A percentile compares a stretch with the other conserved stretches of the same genome.
These are phyloP conservation scores for Penicillium sp. DNA, from an alignment of 2,329 filamentous ascomycete genomes.

Conservation along the genomic window DNA sequence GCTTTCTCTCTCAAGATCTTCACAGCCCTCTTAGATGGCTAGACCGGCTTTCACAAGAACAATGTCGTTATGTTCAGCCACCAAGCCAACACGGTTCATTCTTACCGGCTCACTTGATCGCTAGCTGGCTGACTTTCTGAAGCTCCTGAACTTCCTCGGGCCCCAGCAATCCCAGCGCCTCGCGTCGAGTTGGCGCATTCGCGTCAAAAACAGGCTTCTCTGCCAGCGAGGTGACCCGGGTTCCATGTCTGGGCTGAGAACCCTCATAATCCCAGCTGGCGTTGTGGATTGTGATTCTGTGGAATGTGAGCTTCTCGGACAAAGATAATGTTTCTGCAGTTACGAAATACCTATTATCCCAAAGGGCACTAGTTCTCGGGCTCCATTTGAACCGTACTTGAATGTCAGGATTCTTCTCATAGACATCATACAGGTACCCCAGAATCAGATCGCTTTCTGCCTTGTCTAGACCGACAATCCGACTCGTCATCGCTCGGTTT, in stretches of 20 bases:
- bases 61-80: background rate
- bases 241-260: slow-evolving; percentile 68
- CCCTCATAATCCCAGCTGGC: slow-evolving; percentile 74
- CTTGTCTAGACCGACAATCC: slow-evolving; percentile 69
- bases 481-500: slow-evolving; percentile 67
- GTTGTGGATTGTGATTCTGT: slow-evolving; percentile 70
- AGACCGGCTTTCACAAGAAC: background rate
- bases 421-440: slow-evolving; percentile 67
- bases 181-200: slow-evolving; percentile 64
- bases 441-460: slow-evolving; percentile 69
- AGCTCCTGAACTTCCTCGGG: slow-evolving; percentile 50
- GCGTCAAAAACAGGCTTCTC: slow-evolving; percentile 71
- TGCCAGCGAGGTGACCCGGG: slow-evolving; percentile 68
- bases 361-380: slow-evolving; percentile 65
- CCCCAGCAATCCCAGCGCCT: slow-evolving; percentile 66
- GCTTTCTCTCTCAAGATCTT: no score
- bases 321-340: background rate
- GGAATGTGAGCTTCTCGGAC: background rate
- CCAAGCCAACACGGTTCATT: background rate
- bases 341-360: slow-evolving; percentile 64
- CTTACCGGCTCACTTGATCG: background rate
- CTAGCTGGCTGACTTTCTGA: slow-evolving; percentile 3
- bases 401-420: slow-evolving; percentile 69
- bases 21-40: no score
- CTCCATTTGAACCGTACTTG: slow-evolving; percentile 74